Base-by-base conservation (phyloP, 306 rosid genomes). In the Lupinus albus region DNA sequence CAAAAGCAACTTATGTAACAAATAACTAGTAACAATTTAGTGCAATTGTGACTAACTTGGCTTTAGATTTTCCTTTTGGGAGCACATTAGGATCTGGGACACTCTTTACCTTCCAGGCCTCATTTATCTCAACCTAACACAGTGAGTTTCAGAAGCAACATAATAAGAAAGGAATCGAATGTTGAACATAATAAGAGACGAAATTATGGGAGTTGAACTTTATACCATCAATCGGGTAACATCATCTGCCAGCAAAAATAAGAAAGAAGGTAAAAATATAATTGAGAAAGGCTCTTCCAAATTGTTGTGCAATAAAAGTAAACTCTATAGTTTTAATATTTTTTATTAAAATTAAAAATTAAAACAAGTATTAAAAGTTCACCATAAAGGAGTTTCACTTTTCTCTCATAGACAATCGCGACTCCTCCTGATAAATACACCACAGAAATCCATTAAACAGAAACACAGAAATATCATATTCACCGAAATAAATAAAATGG, bases 391-490 rank as follows among this genome's bases (percentile, higher is more conserved):
- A 78, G 82, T 73, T 89, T 93, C 59, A 93, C 98, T 86, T 89
- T 93, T 28, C 93, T 84, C 72, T 93, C 94, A 44, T 83, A 89
- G 50, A 93, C 98, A 54, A 93, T 88, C 61, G 88, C 98, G 4
- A 90, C 95, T 14, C 98, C 98, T 44, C 96, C 97, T 93, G 80
- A 78, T 64, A 71, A 60, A 5, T 54, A 67, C 10, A 13, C 0
- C 18, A 39, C 45, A 25, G 49, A 49, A 28, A 71, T 7, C 11
- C 38, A 48, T 67, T 38, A 66, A 66, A 18, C 46, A 18, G 46
- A 28, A 47, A 3, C 17, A 20, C 13, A 1, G 15, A 62, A 8
- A 42, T 30, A 48, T n/a, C 0, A 5, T 51, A 14, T 68, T 49
- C 36, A 59, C 54, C 35, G 6, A 11, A 42, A 42, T 11, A 77